phyloP scores from a whole-genome alignment of 257 asterid species.

The Lavandula angustifolia region DNA sequence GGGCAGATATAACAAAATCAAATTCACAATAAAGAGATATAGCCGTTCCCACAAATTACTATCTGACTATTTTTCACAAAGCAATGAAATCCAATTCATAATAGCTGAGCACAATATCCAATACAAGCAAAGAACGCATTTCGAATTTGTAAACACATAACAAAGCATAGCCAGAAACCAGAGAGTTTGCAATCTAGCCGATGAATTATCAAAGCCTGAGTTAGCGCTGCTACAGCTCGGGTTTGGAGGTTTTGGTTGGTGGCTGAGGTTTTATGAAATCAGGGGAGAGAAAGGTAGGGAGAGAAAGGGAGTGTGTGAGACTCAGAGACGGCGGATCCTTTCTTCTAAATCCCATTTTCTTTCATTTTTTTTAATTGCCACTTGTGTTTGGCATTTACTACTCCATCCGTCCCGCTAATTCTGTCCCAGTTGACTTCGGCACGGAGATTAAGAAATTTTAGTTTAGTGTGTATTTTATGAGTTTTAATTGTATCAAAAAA shows the following conservation, averaged over 20 bases:
- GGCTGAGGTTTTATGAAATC: slow-evolving; percentile 41
- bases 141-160: background rate
- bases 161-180: background rate
- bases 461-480: no score
- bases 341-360: background rate
- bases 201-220: slow-evolving; percentile 8
- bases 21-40: background rate
- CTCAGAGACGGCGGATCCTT: slow-evolving; percentile 38
- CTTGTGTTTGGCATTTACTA: background rate
- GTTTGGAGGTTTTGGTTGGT: slow-evolving; percentile 35
- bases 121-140: background rate
- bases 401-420: no score
- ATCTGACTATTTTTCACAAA: background rate
- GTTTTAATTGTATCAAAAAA: no score
- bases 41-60: background rate
- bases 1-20: background rate
- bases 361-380: background rate
- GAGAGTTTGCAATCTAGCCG: background rate
- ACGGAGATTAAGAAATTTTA: no score
- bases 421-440: no score
- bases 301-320: slow-evolving; percentile 26
- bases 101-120: background rate
- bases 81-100: background rate
- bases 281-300: slow-evolving; percentile 26
- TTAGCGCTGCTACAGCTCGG: background rate